These are phyloP conservation scores for Cyanidioschyzon merolae DNA, from an alignment of 23 red algal species.

Conservation along the genomic window DNA sequence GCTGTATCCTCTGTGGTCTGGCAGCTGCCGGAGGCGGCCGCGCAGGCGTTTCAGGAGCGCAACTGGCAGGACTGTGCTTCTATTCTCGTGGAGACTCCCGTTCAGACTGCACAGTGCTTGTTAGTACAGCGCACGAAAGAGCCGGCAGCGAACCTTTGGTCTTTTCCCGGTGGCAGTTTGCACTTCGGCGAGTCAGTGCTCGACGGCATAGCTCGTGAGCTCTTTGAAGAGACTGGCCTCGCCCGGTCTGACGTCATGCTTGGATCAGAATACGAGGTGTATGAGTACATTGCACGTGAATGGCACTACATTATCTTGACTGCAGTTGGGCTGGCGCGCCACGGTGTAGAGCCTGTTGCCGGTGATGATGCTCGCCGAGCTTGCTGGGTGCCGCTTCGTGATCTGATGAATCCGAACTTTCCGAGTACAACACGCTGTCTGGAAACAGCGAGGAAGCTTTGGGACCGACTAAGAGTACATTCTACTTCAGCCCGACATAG, in stretches of 20 bases:
- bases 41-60: neutral
- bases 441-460: neutral
- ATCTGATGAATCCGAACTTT: neutral
- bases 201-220: neutral
- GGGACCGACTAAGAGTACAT: neutral
- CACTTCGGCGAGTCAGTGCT: neutral
- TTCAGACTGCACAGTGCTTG: neutral
- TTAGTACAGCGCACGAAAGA: neutral
- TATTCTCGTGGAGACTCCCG: neutral
- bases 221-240: neutral
- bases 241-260: neutral
- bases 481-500: too few species aligned
- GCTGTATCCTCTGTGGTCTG: neutral
- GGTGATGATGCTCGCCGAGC: conserved; percentile 1
- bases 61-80: neutral
- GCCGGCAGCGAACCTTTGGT: neutral
- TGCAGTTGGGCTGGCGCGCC: neutral
- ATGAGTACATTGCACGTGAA: neutral
- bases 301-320: conserved; percentile 4
- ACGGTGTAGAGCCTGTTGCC: neutral
- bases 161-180: neutral
- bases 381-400: neutral
- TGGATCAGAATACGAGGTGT: neutral
- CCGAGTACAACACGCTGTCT: neutral
- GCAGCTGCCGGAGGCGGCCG: neutral